A percentile compares a stretch with the other conserved stretches of the same genome.
phyloP scores from a whole-genome alignment of 192 early-diverging fungal species.

The Rhizoclosmatium sp. region DNA sequence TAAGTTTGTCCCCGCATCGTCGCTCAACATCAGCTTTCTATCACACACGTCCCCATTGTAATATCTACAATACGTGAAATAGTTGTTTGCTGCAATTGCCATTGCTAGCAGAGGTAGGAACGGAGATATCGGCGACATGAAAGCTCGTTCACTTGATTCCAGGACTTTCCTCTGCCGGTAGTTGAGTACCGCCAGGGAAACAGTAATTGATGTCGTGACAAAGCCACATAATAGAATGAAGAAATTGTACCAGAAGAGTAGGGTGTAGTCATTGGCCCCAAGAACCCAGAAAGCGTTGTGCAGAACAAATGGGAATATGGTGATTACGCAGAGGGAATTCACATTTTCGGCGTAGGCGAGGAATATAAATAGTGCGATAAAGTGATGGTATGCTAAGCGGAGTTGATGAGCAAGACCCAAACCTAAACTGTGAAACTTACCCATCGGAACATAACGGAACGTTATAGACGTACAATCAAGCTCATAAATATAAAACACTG shows the following conservation, averaged over 20 bases:
- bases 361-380: slow-evolving; percentile 23
- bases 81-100: slow-evolving; percentile 22
- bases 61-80: slow-evolving; percentile 34
- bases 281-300: slow-evolving; percentile 31
- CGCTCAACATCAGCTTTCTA: neutral
- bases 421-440: neutral
- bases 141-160: neutral
- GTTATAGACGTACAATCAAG: slow-evolving; percentile 31
- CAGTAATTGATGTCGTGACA: neutral
- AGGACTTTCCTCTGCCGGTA: neutral
- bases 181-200: neutral
- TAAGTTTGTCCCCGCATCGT: neutral
- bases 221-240: slow-evolving; percentile 11
- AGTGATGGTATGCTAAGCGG: slow-evolving; percentile 27
- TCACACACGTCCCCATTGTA: slow-evolving; percentile 23
- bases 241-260: slow-evolving; percentile 24
- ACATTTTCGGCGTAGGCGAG: slow-evolving; percentile 24
- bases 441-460: slow-evolving; percentile 29
- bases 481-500: slow-evolving; percentile 26
- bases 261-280: slow-evolving; percentile 20
- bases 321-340: slow-evolving; percentile 11
- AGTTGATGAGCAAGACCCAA: neutral
- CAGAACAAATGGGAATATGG: slow-evolving; percentile 31
- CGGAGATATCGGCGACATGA: neutral
- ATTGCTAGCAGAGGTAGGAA: slow-evolving; percentile 2